Evolutionary conservation across 805 yeast species (phyloP).

Genomic region (Lachancea cidri): DNA sequence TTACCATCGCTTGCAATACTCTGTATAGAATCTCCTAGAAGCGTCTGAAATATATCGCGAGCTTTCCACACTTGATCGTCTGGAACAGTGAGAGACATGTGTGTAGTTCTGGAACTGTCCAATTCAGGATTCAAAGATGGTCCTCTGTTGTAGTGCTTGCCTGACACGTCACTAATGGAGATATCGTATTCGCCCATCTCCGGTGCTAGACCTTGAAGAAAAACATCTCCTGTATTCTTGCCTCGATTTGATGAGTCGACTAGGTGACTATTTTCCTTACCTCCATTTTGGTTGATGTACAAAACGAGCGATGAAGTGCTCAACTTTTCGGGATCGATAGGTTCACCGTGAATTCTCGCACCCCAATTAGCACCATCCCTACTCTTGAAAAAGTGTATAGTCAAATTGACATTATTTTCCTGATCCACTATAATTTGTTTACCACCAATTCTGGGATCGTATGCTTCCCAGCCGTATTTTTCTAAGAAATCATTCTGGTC

Average conservation of each 20-base stretch:
- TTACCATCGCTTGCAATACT: constrained; percentile 30
- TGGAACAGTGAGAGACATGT: constrained; percentile 66
- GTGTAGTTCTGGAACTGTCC: constrained; percentile 60
- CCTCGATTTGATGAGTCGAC: neutral
- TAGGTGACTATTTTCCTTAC: constrained; percentile 21
- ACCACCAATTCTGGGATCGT: constrained; percentile 88
- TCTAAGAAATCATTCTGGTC: constrained; percentile 66
- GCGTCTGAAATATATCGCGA: constrained; percentile 62
- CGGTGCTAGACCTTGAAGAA: constrained; percentile 48
- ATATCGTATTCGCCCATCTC: constrained; percentile 66
- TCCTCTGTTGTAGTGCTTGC: constrained; percentile 22
- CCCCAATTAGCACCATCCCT: constrained; percentile 77
- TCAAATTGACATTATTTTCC: constrained; percentile 55
- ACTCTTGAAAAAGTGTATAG: constrained; percentile 71
- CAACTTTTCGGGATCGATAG: constrained; percentile 45
- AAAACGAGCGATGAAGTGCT: constrained; percentile 63
- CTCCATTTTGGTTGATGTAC: constrained; percentile 72
- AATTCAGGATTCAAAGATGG: constrained; percentile 36
- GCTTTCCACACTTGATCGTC: constrained; percentile 73
- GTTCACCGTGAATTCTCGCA: constrained; percentile 59
- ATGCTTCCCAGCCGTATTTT: constrained; percentile 79
- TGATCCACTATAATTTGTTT: constrained; percentile 65
- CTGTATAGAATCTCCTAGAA: constrained; percentile 66
- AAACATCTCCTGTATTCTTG: neutral
- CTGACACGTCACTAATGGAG: constrained; percentile 52